Percentiles rank a stretch among this genome's conserved stretches.
Conservation (phyloP, 257 asterid species). For the Linderniella brevidens region DNA sequence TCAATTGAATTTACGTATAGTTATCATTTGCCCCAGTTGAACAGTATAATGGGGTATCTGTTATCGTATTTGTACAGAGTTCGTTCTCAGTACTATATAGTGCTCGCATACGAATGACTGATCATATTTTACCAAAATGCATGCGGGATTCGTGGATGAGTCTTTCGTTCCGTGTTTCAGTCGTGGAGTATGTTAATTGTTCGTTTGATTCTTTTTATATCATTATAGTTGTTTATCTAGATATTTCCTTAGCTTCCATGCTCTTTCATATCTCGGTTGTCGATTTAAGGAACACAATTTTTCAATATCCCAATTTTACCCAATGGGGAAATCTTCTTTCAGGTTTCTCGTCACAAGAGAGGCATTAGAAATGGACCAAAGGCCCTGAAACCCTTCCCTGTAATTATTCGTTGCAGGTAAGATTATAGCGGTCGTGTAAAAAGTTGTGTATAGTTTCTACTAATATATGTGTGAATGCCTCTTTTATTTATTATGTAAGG, state of each 20-base stretch:
- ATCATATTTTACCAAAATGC: neutral
- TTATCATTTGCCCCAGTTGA: too few species aligned
- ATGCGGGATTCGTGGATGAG: neutral
- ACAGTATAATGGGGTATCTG: too few species aligned
- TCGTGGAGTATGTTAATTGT: too few species aligned
- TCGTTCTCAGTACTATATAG: too few species aligned
- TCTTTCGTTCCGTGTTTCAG: neutral
- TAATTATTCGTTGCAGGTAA: slow-evolving; percentile 88
- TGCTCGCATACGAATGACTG: too few species aligned
- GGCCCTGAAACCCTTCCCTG: slow-evolving; percentile 95
- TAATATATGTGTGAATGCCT: neutral
- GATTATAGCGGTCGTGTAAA: slow-evolving; percentile 11
- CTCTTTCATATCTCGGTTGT: neutral
- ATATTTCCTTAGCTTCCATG: neutral
- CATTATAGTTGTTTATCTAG: neutral
- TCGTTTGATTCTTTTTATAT: too few species aligned
- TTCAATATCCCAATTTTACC: slow-evolving; percentile 2
- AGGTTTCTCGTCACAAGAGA: slow-evolving; percentile 72
- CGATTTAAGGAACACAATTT: neutral
- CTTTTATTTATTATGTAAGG: neutral
- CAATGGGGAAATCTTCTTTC: slow-evolving; percentile 19
- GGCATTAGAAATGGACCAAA: slow-evolving; percentile 94
- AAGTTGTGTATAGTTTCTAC: neutral
- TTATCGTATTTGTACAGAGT: too few species aligned
- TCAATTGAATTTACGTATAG: too few species aligned